phyloP scores from a whole-genome alignment of 805 yeast genomes.

The Lipomyces oligophaga region DNA sequence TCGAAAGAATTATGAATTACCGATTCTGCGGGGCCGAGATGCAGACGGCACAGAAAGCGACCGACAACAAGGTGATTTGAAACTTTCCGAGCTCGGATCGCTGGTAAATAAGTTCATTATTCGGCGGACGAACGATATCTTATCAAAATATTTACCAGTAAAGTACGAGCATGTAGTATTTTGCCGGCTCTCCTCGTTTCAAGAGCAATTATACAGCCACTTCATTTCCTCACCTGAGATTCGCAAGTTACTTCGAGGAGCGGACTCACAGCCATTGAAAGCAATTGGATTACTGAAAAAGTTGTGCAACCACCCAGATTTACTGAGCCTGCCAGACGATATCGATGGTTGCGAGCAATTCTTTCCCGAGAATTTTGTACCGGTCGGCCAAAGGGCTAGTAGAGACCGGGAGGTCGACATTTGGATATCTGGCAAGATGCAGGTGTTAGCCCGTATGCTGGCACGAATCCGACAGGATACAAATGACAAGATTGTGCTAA shows the following conservation, averaged over 20 bases:
- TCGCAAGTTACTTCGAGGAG: slow-evolving; percentile 55
- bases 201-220: slow-evolving; percentile 62
- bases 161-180: slow-evolving; percentile 97
- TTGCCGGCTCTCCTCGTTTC: slow-evolving; percentile 77
- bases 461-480: slow-evolving; percentile 73
- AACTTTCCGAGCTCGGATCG: slow-evolving; percentile 63
- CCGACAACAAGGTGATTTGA: slow-evolving; percentile 60
- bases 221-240: slow-evolving; percentile 79
- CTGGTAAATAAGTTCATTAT: slow-evolving; percentile 87
- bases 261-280: slow-evolving; percentile 76
- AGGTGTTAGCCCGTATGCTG: slow-evolving; percentile 71
- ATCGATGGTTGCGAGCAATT: slow-evolving; percentile 58
- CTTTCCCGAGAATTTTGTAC: slow-evolving; percentile 72
- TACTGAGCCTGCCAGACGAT: slow-evolving; percentile 71
- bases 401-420: slow-evolving; percentile 71
- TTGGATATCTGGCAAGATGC: slow-evolving; percentile 81
- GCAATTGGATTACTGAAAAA: slow-evolving; percentile 88
- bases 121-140: slow-evolving; percentile 89
- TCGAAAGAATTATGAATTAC: slow-evolving; percentile 75
- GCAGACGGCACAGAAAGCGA: slow-evolving; percentile 83
- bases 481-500: slow-evolving; percentile 89
- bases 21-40: slow-evolving; percentile 81
- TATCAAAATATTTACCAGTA: slow-evolving; percentile 90
- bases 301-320: slow-evolving; percentile 90
- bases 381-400: slow-evolving; percentile 45